Conservation (phyloP, 179 eudicot species). For the Drosera spatulata region DNA sequence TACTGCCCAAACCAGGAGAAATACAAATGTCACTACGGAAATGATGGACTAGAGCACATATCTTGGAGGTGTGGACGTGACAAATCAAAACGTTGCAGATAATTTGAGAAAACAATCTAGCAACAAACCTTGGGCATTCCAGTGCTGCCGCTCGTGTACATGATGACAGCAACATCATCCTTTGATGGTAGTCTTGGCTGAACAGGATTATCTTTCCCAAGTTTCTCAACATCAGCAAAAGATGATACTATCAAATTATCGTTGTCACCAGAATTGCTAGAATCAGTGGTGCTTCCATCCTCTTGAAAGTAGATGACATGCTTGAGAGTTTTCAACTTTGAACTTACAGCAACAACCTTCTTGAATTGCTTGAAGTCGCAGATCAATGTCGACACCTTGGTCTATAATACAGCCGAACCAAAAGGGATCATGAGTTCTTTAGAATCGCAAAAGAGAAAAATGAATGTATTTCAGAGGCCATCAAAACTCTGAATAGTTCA, state of each 20-base stretch:
- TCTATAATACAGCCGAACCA: slow-evolving; percentile 28
- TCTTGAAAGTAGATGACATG: slow-evolving; percentile 70
- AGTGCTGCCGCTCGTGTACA: slow-evolving; percentile 98
- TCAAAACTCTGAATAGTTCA: neutral
- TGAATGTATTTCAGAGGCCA: too few species aligned
- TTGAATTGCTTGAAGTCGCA: slow-evolving; percentile 79
- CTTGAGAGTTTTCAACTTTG: slow-evolving; percentile 46
- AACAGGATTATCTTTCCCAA: slow-evolving; percentile 51
- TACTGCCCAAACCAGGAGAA: too few species aligned
- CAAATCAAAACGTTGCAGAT: neutral
- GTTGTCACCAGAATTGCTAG: slow-evolving; percentile 19
- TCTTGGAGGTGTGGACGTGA: neutral
- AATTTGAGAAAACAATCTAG: neutral
- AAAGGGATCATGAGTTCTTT: too few species aligned
- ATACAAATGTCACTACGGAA: too few species aligned
- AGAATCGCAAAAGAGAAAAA: too few species aligned
- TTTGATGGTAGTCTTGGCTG: slow-evolving; percentile 57
- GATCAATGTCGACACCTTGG: slow-evolving; percentile 75
- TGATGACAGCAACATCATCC: slow-evolving; percentile 76
- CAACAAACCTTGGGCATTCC: slow-evolving; percentile 87
- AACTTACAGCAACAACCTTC: slow-evolving; percentile 60
- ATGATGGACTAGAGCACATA: too few species aligned
- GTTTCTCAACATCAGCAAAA: slow-evolving; percentile 59
- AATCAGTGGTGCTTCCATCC: slow-evolving; percentile 33
- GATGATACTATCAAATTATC: slow-evolving; percentile 37